Conservation (phyloP, 495 filamentous ascomycete species). For the Tuber brumale region DNA sequence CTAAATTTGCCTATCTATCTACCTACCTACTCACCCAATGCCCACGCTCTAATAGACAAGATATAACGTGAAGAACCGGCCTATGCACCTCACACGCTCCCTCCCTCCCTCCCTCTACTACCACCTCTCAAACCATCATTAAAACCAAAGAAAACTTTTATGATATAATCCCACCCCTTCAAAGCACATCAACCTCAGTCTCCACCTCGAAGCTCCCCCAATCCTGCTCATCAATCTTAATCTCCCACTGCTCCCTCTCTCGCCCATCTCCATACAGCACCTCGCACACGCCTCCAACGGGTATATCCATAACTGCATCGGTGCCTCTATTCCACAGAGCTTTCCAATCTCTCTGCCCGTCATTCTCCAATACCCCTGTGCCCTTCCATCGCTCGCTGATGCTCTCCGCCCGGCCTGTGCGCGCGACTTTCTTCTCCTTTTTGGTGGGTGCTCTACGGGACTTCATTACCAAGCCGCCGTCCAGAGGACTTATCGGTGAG, state of each 20-base stretch:
- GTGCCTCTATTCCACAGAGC: constrained; percentile 84
- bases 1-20: not conserved
- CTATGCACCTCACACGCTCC: not conserved
- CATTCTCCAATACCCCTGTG: constrained; percentile 30
- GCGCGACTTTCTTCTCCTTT: constrained; percentile 17
- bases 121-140: not conserved
- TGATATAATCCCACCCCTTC: not conserved
- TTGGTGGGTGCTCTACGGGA: constrained; percentile 17
- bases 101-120: not conserved
- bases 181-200: not conserved
- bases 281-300: constrained; percentile 94
- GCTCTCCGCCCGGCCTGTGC: constrained; percentile 29
- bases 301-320: constrained; percentile 96
- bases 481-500: constrained; percentile 22
- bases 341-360: constrained; percentile 60
- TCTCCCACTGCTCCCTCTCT: constrained; percentile 42
- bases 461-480: constrained; percentile 11
- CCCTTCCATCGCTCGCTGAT: constrained; percentile 40
- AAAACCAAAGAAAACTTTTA: not conserved
- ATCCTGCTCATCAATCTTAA: constrained; percentile 22
- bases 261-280: constrained; percentile 62
- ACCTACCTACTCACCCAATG: not conserved
- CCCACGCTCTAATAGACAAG: not conserved
- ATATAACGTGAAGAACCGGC: not conserved
- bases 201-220: constrained; percentile 22